Conservation (phyloP, 2,329 filamentous ascomycete species). For the Colletotrichum gloeosporioides region DNA sequence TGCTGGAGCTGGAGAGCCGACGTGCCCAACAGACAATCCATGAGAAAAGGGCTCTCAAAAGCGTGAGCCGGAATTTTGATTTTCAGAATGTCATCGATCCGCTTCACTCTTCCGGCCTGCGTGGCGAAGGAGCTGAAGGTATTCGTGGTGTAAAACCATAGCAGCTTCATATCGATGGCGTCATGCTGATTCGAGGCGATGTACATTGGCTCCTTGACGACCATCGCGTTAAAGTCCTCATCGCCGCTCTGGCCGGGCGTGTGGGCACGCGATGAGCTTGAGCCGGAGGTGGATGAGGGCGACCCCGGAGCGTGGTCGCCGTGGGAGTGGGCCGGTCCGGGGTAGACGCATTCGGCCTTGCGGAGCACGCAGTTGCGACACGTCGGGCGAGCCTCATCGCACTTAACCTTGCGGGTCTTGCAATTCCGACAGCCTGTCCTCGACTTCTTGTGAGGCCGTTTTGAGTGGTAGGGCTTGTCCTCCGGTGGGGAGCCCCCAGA, state of each 20-base stretch:
- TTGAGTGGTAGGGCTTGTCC: conserved; percentile 42
- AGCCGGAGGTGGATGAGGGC: conserved; percentile 2
- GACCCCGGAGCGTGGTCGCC: neutral
- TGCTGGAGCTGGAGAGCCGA: conserved; percentile 54
- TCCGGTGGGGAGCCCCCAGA: neutral
- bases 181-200: conserved; percentile 31
- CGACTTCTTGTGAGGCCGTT: conserved; percentile 62
- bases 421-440: conserved; percentile 58
- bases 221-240: conserved; percentile 14
- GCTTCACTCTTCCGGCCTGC: conserved; percentile 35
- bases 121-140: conserved; percentile 53
- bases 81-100: conserved; percentile 49
- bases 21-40: conserved; percentile 59
- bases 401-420: conserved; percentile 62
- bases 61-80: conserved; percentile 54
- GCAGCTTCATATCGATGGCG: conserved; percentile 54
- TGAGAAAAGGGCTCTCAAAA: conserved; percentile 58
- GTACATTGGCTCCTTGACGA: conserved; percentile 31
- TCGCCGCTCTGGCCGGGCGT: neutral
- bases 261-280: neutral
- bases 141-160: conserved; percentile 59
- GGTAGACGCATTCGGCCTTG: conserved; percentile 54
- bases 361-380: conserved; percentile 56
- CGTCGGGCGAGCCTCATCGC: conserved; percentile 54
- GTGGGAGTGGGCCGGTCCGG: conserved; percentile 24